phyloP scores from a whole-genome alignment of 2,329 filamentous ascomycete species.

The Metarhizium anisopliae region DNA sequence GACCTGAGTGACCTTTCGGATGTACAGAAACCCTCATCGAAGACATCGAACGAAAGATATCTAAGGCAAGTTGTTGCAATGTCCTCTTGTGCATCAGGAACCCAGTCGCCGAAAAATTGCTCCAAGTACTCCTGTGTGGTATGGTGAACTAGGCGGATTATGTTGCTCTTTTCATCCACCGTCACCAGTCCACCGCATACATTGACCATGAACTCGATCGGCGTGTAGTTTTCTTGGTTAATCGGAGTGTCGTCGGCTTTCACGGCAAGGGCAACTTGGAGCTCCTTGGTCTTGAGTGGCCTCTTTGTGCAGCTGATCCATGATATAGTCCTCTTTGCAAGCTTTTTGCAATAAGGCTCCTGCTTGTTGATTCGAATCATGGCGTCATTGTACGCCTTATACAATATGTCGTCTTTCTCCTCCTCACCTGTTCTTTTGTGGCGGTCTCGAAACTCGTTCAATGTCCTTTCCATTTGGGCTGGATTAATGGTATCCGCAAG shows the following conservation, averaged over 20 bases:
- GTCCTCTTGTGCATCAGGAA: neutral
- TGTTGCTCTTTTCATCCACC: neutral
- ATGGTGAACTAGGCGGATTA: neutral
- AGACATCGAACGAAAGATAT: neutral
- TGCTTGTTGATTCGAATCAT: neutral
- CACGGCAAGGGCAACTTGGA: neutral
- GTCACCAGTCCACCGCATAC: neutral
- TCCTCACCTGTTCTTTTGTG: too few relatives aligned
- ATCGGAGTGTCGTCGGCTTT: neutral
- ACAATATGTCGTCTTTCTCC: too few relatives aligned
- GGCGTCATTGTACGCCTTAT: neutral
- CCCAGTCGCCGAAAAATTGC: neutral
- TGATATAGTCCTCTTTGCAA: neutral
- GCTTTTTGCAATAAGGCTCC: neutral
- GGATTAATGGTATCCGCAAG: neutral
- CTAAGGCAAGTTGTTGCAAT: neutral
- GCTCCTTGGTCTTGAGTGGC: neutral
- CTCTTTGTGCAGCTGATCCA: neutral
- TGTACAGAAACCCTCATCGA: neutral
- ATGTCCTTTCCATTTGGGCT: too few relatives aligned
- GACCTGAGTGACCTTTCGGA: neutral
- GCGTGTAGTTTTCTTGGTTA: neutral
- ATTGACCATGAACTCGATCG: neutral
- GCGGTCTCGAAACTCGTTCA: too few relatives aligned
- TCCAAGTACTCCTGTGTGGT: neutral